These are phyloP conservation scores for Bremia lactucae DNA, from an alignment of 352 stramenopile species.

Conservation along the genomic window DNA sequence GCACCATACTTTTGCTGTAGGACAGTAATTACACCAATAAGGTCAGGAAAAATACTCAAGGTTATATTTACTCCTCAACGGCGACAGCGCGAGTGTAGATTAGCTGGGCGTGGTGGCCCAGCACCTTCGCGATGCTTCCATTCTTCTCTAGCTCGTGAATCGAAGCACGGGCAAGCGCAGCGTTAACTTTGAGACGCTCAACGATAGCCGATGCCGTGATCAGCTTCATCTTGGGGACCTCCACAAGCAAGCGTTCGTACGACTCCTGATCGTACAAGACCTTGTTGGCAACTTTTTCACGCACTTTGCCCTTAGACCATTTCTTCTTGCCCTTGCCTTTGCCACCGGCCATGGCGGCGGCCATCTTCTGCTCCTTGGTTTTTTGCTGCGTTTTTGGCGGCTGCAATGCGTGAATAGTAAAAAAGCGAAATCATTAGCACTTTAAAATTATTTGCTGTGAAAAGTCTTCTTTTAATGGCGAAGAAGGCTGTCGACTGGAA, in stretches of 20 bases:
- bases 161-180: constrained; percentile 92
- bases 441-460: not conserved
- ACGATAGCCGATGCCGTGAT: constrained; percentile 98
- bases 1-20: too few species aligned
- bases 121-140: constrained; percentile 92
- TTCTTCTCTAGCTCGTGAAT: constrained; percentile 94
- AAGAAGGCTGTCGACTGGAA: not conserved
- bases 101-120: constrained; percentile 92
- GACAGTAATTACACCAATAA: too few species aligned
- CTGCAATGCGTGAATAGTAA: constrained; percentile 28
- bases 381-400: constrained; percentile 99
- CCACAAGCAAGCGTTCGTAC: constrained; percentile 94
- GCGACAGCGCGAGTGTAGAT: constrained; percentile 96
- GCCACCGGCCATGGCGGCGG: constrained; percentile 96
- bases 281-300: constrained; percentile 99
- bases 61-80: constrained; percentile 67
- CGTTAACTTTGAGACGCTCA: constrained; percentile 99
- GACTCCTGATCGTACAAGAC: constrained; percentile 99
- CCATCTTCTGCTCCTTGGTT: constrained; percentile 99
- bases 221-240: constrained; percentile 99
- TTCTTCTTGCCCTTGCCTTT: constrained; percentile 99
- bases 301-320: constrained; percentile 99
- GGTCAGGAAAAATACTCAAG: too few species aligned
- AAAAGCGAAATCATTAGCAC: constrained; percentile 11
- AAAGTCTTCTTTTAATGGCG: constrained; percentile 1